A percentile compares a stretch with the other conserved stretches of the same genome.
phyloP scores from a whole-genome alignment of 2,329 filamentous ascomycete species.

The Mycosphaerelloides madeirae region DNA sequence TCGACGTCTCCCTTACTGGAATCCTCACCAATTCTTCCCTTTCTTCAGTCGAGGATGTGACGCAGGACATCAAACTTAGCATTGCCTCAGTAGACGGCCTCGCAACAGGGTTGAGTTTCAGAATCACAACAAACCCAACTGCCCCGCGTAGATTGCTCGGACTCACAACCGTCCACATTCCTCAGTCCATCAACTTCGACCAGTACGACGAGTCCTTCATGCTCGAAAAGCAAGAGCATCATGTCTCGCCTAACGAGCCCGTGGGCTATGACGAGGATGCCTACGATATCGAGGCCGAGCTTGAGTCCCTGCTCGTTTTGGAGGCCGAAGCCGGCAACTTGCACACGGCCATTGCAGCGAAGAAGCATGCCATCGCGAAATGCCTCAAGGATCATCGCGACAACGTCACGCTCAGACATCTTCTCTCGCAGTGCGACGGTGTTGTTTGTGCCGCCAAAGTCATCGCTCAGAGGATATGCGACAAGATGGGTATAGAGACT shows the following conservation, averaged over 20 bases:
- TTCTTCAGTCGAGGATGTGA: slow-evolving; percentile 1
- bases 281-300: slow-evolving; percentile 34
- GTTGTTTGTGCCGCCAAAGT: slow-evolving; percentile 41
- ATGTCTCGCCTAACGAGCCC: slow-evolving; percentile 11
- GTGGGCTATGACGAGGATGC: slow-evolving; percentile 14
- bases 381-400: slow-evolving; percentile 36
- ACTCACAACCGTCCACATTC: not conserved
- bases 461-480: slow-evolving; percentile 29
- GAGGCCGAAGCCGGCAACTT: slow-evolving; percentile 26
- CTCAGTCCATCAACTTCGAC: slow-evolving; percentile 5
- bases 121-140: slow-evolving; percentile 4
- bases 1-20: slow-evolving; percentile 5
- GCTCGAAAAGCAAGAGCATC: slow-evolving; percentile 3
- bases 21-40: not conserved
- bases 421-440: slow-evolving; percentile 41
- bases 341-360: slow-evolving; percentile 23
- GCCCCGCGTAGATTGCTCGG: slow-evolving; percentile 4
- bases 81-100: slow-evolving; percentile 8
- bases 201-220: slow-evolving; percentile 4
- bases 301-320: slow-evolving; percentile 36
- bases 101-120: slow-evolving; percentile 6
- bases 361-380: slow-evolving; percentile 34
- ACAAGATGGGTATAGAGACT: slow-evolving; percentile 26
- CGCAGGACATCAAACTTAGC: slow-evolving; percentile 4
- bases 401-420: slow-evolving; percentile 35